Evolutionary conservation across 192 early-diverging fungal genomes (phyloP), one percentile per base, ranked within the genome.

Genomic region (Coemansia aciculifera): DNA sequence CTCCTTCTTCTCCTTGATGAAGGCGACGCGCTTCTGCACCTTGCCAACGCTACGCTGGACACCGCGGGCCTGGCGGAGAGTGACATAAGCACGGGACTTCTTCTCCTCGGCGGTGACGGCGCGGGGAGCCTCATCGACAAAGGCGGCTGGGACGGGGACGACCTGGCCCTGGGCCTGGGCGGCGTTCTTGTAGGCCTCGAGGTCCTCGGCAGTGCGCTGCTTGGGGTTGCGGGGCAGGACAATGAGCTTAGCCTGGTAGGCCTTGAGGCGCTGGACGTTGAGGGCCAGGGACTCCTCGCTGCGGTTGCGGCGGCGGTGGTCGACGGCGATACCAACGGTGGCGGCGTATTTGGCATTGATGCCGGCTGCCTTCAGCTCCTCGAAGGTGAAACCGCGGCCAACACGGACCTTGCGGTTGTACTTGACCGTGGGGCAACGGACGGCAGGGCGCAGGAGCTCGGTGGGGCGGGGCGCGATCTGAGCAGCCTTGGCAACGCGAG

Each of bases 331-430:
- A 77, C 97, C 97, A 75, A 99, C 91, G 73, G 92, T 89, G 69
- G 86, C 88, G 70, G 97, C 97, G 82, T 94, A 89, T 88, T 96
- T 97, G 86, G 91, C 88, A 72, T 89, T 81, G 83, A 99, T 85
- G 69, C 95, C 95, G 68, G 95, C 96, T 67, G 87, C 94, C 93
- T 98, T 96, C 67, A 99, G 90, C 86, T 99, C 97, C 68, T 99
- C 97, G 57, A 96, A 85, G 59, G 96, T 97, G 88, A 99, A 99
- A 62, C 97, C 97, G 80, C 95, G 92, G 75, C 97, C 97, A 73
- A 90, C 89, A 73, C 97, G 87, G 66, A 98, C 86, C 91, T 97
- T 97, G 81, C 84, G 90, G 93, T 99, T 99, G 92, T 99, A 98
- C 85, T 95, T 96, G 78, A 96, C 69, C 48, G 97, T 99, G 46